Base-by-base conservation (phyloP, 2,329 filamentous ascomycete genomes). In the Botryosphaeria agaves region DNA sequence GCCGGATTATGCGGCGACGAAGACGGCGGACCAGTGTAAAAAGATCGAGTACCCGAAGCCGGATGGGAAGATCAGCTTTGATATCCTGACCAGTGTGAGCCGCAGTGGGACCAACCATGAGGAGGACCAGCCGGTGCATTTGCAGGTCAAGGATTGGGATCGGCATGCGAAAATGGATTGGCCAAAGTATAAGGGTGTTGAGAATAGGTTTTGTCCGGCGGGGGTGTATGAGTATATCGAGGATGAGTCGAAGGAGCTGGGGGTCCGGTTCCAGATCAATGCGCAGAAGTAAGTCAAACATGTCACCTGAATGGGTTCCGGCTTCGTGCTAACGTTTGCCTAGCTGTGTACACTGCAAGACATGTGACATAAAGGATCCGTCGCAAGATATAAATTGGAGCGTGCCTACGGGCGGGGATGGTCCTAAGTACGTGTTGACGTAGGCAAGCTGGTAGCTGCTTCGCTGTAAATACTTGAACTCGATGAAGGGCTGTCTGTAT, bases 261-360 rank as follows among this genome's bases (percentile, higher is more conserved):
- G 89, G 6, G 84, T 98, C 43, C 67, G 85, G 34, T 98, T 98
- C 62, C 87, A 95, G 59, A 98, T 98, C 51, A 95, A 95, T 48
- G 62, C 85, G 29, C 87, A 95, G 55, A 95, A 94, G 83, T 92
- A 65, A 72, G 82, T 73, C 19, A 8, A 25, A 14, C 11, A 5
- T 11, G 3, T 26, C 7, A 14, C 7, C 14, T 9, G 24, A 9
- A 18, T 14, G 17, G 28, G 19, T 38, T 14, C 34, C 36, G 16
- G 23, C 7, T 20, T 12, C 5, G 9, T 14, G 25, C 46, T 58
- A 47, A 51, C 49, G 3, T 7, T 24, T 12, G 14, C n/a, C 24
- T 42, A 93, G 85, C 59, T 98, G 89, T 53, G 92, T 98, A 40
- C 89, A 98, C 59, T 98, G 89, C 68, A 98, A 98, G 69, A 98